phyloP scores from a whole-genome alignment of 1,139 yeast genomes.

The Yamadazyma membranifaciens region DNA sequence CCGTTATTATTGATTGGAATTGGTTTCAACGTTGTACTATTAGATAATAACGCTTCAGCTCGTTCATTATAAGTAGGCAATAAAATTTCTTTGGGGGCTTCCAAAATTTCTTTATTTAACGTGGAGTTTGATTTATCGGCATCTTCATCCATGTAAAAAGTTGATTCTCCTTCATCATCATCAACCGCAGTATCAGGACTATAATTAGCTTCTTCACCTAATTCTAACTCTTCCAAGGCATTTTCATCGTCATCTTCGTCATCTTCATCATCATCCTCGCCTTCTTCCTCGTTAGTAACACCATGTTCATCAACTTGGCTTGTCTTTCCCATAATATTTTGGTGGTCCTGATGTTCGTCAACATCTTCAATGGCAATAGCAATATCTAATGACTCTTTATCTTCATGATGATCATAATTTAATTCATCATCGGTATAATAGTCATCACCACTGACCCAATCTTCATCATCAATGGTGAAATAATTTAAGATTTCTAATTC shows the following conservation, averaged over 20 bases:
- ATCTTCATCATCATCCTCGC: slow-evolving; percentile 17
- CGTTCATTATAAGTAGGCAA: slow-evolving; percentile 31
- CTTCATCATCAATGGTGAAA: slow-evolving; percentile 85
- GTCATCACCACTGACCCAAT: slow-evolving; percentile 47
- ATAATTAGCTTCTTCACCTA: slow-evolving; percentile 17
- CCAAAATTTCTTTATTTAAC: slow-evolving; percentile 2
- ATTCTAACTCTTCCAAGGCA: slow-evolving; percentile 4
- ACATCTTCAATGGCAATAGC: slow-evolving; percentile 16
- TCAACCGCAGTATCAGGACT: slow-evolving; percentile 7
- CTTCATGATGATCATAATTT: slow-evolving; percentile 10
- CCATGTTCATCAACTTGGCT: background rate
- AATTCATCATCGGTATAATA: slow-evolving; percentile 10
- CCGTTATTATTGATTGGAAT: slow-evolving; percentile 33
- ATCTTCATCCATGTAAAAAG: slow-evolving; percentile 17
- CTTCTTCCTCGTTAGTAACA: slow-evolving; percentile 3
- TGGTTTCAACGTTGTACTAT: slow-evolving; percentile 41
- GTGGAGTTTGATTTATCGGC: slow-evolving; percentile 15
- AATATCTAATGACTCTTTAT: slow-evolving; percentile 16
- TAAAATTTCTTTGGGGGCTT: slow-evolving; percentile 1
- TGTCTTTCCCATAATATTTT: background rate
- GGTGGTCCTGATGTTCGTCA: slow-evolving; percentile 8
- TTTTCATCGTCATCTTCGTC: slow-evolving; percentile 8
- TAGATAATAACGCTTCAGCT: slow-evolving; percentile 46
- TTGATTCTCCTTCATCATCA: slow-evolving; percentile 16
- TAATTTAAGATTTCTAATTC: slow-evolving; percentile 61